Percentiles rank a stretch among this genome's conserved stretches.
Conservation (phyloP, 306 rosid species). For the Glycine soja region DNA sequence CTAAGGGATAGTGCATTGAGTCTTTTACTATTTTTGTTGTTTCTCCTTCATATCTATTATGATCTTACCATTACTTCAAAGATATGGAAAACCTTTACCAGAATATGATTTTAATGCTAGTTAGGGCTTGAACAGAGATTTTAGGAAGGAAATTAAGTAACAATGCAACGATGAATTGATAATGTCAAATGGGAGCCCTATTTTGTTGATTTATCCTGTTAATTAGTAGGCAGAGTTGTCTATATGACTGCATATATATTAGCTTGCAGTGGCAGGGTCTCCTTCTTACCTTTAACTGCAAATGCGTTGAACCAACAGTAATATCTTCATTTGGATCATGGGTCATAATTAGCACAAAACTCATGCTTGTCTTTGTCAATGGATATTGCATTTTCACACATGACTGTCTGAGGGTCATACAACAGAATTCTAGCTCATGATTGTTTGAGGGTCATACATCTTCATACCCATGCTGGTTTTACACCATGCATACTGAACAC, state of each 20-base stretch:
- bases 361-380: constrained; percentile 12
- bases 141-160: background rate
- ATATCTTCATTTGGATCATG: constrained; percentile 34
- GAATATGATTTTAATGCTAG: constrained; percentile 9
- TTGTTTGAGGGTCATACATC: constrained; percentile 29
- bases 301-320: background rate
- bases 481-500: constrained; percentile 21
- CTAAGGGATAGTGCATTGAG: constrained; percentile 7
- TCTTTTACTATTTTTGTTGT: constrained; percentile 20
- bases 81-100: constrained; percentile 23
- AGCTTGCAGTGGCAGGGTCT: constrained; percentile 18
- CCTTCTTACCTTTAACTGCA: constrained; percentile 10
- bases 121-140: constrained; percentile 2
- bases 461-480: constrained; percentile 23
- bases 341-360: constrained; percentile 27
- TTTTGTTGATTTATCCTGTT: no score
- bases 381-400: constrained; percentile 23
- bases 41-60: constrained; percentile 22
- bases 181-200: no score
- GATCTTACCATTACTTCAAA: constrained; percentile 10
- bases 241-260: constrained; percentile 10
- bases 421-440: constrained; percentile 27
- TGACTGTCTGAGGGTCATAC: constrained; percentile 38
- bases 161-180: constrained; percentile 10
- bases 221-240: background rate